Percentiles rank a stretch among this genome's conserved stretches.
These are phyloP conservation scores for Trichoderma gracile DNA, from an alignment of 2,329 filamentous ascomycete genomes.

Conservation along the genomic window DNA sequence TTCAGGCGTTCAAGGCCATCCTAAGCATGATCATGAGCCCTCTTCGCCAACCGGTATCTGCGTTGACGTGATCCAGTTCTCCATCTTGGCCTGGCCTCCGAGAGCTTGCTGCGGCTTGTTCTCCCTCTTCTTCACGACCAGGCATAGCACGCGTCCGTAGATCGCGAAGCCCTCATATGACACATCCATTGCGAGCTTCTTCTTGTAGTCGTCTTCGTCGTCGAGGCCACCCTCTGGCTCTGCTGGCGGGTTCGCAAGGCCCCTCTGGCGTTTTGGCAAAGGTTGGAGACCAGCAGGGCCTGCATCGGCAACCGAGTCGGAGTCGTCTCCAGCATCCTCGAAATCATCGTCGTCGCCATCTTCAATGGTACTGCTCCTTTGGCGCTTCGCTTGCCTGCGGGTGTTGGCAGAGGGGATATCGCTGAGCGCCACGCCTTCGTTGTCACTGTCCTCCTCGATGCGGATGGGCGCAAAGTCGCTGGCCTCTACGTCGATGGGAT, in stretches of 20 bases:
- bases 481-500: conserved; percentile 55
- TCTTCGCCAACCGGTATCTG: conserved; percentile 57
- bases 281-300: conserved; percentile 45
- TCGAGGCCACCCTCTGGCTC: conserved; percentile 34
- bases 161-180: conserved; percentile 95
- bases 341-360: conserved; percentile 28
- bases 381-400: conserved; percentile 36
- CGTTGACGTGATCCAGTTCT: conserved; percentile 82
- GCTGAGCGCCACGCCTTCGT: conserved; percentile 36
- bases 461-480: conserved; percentile 39
- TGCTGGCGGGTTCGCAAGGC: conserved; percentile 33
- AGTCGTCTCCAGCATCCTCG: conserved; percentile 38
- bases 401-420: conserved; percentile 39
- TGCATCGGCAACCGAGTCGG: conserved; percentile 41
- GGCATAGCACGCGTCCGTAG: conserved; percentile 86
- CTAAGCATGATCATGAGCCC: conserved; percentile 29
- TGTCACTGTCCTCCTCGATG: conserved; percentile 53
- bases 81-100: conserved; percentile 70
- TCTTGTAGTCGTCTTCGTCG: conserved; percentile 70
- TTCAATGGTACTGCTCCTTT: conserved; percentile 30
- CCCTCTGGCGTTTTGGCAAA: conserved; percentile 49
- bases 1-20: neutral
- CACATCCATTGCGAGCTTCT: conserved; percentile 84
- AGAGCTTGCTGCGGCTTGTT: conserved; percentile 46
- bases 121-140: conserved; percentile 79